Base-by-base conservation (phyloP, 192 early-diverging fungal species). In the Pilaira anomala region DNA sequence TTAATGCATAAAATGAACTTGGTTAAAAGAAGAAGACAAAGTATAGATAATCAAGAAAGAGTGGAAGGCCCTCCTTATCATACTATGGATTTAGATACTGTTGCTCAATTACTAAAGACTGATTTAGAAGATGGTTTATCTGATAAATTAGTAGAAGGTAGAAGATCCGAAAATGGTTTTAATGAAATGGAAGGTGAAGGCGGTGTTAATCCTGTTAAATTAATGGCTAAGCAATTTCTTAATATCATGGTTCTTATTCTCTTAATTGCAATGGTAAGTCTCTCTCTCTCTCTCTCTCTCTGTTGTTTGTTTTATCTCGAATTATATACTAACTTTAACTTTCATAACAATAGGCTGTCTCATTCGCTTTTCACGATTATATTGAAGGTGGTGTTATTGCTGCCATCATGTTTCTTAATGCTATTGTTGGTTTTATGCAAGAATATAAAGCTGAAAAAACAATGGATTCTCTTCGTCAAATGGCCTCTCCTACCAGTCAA, bases 381-480 rank as follows among this genome's bases (percentile, higher is more conserved):
- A 70, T 87, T 18, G 88, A 88, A 81, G 88, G 85, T 30, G 87
- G 82, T 50, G 88, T 97, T 30, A 84, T 94, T 40, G 68, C 83
- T 21, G 79, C 90, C 45, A 89, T 98, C 30, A 91, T 96, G 40
- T 72, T 88, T 18, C 68, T 96, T 46, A 98, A 98, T 76, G 84
- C 93, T 22, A 65, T 86, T 29, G 93, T 99, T 65, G 97, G 97
- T 8, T 96, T 98, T 64, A 77, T 86, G 2, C 97, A 99, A 78
- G 97, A 99, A 72, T 98, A 87, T 78, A 91, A 93, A 66, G 95
- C 97, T 11, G 92, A 88, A 64, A 91, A 93, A 60, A 94, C 96
- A 9, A 85, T 98, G 87, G 94, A 98, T 65, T 91, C 96, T 26
- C 79, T 98, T 40, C 80, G 93, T 46, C 87, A 90, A 40, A 82